phyloP scores from a whole-genome alignment of 345 rosid species.

The Gossypium thurberi region DNA sequence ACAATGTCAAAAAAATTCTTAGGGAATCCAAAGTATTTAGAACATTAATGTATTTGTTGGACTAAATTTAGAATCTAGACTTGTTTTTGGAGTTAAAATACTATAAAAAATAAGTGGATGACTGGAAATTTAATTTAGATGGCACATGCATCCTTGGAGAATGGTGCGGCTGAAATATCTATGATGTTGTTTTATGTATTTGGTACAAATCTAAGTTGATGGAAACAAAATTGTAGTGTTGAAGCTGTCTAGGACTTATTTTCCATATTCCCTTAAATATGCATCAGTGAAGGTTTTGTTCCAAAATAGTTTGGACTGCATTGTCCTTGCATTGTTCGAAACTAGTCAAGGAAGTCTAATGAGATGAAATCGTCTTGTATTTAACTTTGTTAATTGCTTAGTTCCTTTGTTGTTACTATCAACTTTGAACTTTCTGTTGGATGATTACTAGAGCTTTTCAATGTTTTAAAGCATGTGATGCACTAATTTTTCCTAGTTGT shows the following conservation, averaged over 20 bases:
- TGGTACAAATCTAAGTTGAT: background rate
- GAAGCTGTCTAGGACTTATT: background rate
- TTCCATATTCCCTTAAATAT: background rate
- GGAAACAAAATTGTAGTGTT: background rate
- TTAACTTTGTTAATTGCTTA: background rate
- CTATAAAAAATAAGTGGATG: background rate
- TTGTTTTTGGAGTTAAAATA: background rate
- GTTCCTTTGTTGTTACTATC: background rate
- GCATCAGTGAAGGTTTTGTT: background rate
- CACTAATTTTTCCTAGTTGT: background rate
- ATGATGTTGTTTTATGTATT: background rate
- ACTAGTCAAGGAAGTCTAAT: background rate
- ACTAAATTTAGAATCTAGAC: background rate
- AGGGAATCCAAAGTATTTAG: background rate
- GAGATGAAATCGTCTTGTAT: background rate
- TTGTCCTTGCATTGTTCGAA: background rate
- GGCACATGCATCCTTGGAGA: background rate
- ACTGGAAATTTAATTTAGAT: background rate
- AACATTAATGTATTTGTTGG: background rate
- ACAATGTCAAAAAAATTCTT: background rate
- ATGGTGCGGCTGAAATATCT: background rate
- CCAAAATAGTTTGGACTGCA: background rate
- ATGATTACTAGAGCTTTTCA: background rate
- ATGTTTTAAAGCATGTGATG: background rate
- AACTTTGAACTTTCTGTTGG: background rate